Percentiles rank a stretch among this genome's conserved stretches.
Conservation (phyloP, 2,329 filamentous ascomycete species). For the Trichoderma brevicompactum region DNA sequence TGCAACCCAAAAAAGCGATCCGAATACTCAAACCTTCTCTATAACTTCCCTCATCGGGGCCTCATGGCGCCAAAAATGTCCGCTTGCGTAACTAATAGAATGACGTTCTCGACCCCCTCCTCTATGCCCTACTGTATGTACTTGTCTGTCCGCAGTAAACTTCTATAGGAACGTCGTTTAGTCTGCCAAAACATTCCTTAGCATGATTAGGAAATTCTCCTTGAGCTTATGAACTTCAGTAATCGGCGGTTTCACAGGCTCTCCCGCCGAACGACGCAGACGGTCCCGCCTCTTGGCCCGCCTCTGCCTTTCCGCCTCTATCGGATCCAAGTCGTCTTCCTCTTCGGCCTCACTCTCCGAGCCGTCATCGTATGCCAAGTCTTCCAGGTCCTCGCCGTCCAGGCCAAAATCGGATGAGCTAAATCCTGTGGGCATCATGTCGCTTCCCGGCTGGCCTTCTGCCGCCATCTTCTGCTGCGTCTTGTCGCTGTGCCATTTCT, state of each 20-base stretch:
- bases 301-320: conserved; percentile 80
- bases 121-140: not conserved
- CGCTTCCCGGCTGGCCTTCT: conserved; percentile 59
- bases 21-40: not conserved
- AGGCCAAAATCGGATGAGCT: conserved; percentile 86
- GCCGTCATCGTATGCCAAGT: conserved; percentile 79
- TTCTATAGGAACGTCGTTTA: conserved; percentile 44
- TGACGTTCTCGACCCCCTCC: not conserved
- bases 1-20: not conserved
- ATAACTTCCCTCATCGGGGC: not conserved
- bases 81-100: conserved; percentile 15
- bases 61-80: not conserved
- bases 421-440: conserved; percentile 65
- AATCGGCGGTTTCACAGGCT: conserved; percentile 81
- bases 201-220: conserved; percentile 79
- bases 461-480: conserved; percentile 98
- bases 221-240: conserved; percentile 78
- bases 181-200: conserved; percentile 78
- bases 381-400: conserved; percentile 82
- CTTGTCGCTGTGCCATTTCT: conserved; percentile 98
- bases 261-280: conserved; percentile 77
- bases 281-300: conserved; percentile 78
- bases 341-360: conserved; percentile 69
- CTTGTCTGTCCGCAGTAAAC: not conserved
- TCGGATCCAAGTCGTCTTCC: conserved; percentile 82